Conservation (phyloP, 2,329 filamentous ascomycete species). For the Leptographium galeiforme region DNA sequence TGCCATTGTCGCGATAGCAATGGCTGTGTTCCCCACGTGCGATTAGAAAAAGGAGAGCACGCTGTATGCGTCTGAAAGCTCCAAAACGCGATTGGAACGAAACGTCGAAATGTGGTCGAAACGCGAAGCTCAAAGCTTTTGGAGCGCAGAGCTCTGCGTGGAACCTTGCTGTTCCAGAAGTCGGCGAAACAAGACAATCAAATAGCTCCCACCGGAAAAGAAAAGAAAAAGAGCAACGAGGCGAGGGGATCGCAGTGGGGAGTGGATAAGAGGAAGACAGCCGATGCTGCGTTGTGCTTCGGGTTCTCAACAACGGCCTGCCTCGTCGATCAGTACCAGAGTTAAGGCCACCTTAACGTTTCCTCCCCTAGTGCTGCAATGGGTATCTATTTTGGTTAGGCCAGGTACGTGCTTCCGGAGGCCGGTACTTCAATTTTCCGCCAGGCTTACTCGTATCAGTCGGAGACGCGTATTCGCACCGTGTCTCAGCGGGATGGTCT, state of each 20-base stretch:
- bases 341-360: conserved; percentile 1
- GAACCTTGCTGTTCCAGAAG: no score
- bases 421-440: conserved; percentile 4
- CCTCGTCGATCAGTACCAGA: not conserved
- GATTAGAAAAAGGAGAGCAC: no score
- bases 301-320: not conserved
- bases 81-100: no score
- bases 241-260: not conserved
- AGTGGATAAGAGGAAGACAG: not conserved
- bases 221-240: not conserved
- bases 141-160: no score
- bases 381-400: not conserved
- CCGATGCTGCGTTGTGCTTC: not conserved
- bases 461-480: no score
- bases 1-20: conserved; percentile 46
- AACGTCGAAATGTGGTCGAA: no score
- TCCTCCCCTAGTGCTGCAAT: not conserved
- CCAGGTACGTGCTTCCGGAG: conserved; percentile 4
- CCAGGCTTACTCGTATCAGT: not conserved
- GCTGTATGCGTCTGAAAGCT: no score
- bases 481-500: no score
- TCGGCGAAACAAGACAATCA: no score
- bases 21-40: no score
- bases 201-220: not conserved
- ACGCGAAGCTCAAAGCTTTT: not conserved